phyloP scores from a whole-genome alignment of 257 asterid species.

The Lithospermum erythrorhizon region DNA sequence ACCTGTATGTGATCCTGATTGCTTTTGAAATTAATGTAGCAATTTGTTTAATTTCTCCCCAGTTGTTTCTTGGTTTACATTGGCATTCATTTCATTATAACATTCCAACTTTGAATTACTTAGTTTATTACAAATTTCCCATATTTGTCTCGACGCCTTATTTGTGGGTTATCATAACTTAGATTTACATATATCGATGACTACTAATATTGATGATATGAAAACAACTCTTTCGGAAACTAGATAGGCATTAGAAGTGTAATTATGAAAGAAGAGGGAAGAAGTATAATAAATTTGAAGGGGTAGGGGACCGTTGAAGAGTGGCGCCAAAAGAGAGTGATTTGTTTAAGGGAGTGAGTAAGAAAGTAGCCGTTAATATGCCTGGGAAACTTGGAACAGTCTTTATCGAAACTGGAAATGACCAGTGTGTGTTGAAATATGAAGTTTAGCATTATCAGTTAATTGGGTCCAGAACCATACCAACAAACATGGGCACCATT shows the following conservation, averaged over 20 bases:
- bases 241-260: too few species aligned
- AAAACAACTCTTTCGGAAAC: too few species aligned
- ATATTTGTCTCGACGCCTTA: too few species aligned
- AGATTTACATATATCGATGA: too few species aligned
- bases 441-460: background rate
- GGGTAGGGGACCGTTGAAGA: conserved; percentile 5
- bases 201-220: too few species aligned
- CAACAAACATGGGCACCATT: too few species aligned
- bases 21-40: conserved; percentile 3
- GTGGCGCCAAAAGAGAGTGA: conserved; percentile 37
- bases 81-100: too few species aligned
- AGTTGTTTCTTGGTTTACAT: background rate
- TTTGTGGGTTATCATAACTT: too few species aligned
- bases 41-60: background rate
- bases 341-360: background rate
- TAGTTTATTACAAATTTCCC: too few species aligned
- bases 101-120: too few species aligned
- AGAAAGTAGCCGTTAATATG: conserved; percentile 57
- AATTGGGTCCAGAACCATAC: conserved; percentile 4
- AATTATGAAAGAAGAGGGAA: too few species aligned
- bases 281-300: too few species aligned
- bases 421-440: conserved; percentile 1
- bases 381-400: conserved; percentile 15
- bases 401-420: conserved; percentile 24
- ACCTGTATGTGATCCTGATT: conserved; percentile 12